A percentile compares a stretch with the other conserved stretches of the same genome.
These are phyloP conservation scores for Thielaviopsis musarum DNA, from an alignment of 2,329 filamentous ascomycete species.

Conservation along the genomic window DNA sequence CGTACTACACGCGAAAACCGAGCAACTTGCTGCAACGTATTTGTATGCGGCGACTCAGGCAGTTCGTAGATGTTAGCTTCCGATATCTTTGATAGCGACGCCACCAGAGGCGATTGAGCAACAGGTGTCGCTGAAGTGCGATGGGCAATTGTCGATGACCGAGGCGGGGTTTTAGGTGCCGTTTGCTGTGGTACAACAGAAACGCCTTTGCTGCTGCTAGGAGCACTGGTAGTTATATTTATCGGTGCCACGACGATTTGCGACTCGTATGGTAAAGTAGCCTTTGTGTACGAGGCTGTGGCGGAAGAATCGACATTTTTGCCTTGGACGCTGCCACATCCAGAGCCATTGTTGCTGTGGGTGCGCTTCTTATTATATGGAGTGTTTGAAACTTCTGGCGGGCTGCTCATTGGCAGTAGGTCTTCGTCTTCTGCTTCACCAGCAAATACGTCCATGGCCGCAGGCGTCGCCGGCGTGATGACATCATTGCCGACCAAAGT, in stretches of 20 bases:
- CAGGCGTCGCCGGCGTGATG: not conserved
- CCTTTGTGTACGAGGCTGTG: not conserved
- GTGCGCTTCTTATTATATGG: not conserved
- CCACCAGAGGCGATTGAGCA: not conserved
- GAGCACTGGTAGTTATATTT: not conserved
- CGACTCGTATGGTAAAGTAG: not conserved
- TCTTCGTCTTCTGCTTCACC: not conserved
- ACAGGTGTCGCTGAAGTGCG: not conserved
- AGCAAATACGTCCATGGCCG: not conserved
- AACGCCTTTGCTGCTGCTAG: too few relatives aligned
- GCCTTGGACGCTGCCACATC: not conserved
- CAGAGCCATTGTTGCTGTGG: not conserved
- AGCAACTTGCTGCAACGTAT: not conserved
- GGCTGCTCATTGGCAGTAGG: not conserved
- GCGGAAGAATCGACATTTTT: not conserved
- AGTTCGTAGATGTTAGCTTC: constrained; percentile 6
- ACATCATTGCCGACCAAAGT: not conserved
- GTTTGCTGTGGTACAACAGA: not conserved
- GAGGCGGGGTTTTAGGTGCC: constrained; percentile 3
- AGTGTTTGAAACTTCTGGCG: not conserved
- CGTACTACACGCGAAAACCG: not conserved
- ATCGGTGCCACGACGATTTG: not conserved
- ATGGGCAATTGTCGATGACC: not conserved
- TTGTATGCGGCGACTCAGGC: constrained; percentile 7
- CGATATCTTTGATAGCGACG: not conserved